Conservation (phyloP, 2,329 filamentous ascomycete genomes). For the Ustulina deusta region DNA sequence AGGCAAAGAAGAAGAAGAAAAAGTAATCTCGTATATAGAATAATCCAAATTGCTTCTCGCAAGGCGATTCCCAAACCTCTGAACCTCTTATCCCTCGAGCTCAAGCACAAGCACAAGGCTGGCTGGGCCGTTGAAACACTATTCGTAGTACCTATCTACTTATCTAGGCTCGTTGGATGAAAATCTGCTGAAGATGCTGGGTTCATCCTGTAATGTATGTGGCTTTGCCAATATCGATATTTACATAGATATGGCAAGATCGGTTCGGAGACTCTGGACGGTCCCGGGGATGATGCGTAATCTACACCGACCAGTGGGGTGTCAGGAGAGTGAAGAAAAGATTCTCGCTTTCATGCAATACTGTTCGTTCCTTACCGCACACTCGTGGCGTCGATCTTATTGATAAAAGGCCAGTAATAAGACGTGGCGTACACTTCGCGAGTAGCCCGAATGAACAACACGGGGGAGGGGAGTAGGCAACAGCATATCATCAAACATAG, state of each 20-base stretch:
- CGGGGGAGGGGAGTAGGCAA: not conserved
- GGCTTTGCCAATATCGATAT: no score
- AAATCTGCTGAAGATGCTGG: no score
- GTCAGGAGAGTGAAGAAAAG: not conserved
- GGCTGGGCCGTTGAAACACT: no score
- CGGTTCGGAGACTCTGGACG: not conserved
- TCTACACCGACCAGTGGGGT: not conserved
- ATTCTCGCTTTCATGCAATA: not conserved
- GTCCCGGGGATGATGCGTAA: not conserved
- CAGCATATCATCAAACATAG: conserved; percentile 8
- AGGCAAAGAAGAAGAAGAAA: not conserved
- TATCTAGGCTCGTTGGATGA: no score
- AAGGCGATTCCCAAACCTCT: not conserved
- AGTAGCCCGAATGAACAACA: not conserved
- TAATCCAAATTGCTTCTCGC: conserved; percentile 14
- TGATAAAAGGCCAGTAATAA: not conserved
- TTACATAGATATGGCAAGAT: not conserved
- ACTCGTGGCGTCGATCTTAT: not conserved
- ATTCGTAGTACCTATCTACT: no score
- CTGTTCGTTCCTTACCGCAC: not conserved
- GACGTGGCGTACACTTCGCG: not conserved
- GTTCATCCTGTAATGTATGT: no score
- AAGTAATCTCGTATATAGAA: conserved; percentile 24
- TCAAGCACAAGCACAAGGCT: no score
- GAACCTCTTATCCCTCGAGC: not conserved